Evolutionary conservation across 2,329 filamentous ascomycete genomes (phyloP).

Genomic region (Pseudogymnoascus sp.): DNA sequence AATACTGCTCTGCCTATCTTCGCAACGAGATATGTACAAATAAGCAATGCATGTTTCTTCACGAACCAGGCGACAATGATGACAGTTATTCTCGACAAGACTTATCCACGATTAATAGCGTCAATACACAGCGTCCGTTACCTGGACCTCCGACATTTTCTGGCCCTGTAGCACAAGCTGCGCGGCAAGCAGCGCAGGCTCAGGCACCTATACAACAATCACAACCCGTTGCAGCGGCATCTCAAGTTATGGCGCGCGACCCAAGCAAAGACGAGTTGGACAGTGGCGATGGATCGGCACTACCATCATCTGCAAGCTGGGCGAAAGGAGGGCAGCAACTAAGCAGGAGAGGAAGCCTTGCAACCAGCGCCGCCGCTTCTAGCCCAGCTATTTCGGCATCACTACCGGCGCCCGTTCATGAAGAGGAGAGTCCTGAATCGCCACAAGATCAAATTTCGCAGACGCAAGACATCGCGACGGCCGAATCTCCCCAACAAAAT

Average conservation of each 20-base stretch:
- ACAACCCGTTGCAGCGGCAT: conserved; percentile 33
- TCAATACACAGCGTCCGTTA: conserved; percentile 66
- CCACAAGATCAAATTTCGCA: conserved; percentile 14
- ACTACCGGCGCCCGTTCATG: conserved; percentile 48
- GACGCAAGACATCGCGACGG: conserved; percentile 14
- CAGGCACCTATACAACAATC: conserved; percentile 30
- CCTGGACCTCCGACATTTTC: conserved; percentile 46
- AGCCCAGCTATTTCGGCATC: conserved; percentile 69
- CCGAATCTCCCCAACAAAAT: conserved; percentile 13
- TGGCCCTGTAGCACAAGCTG: conserved; percentile 38
- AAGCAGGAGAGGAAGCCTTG: conserved; percentile 69
- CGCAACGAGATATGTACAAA: conserved; percentile 93
- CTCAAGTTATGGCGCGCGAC: conserved; percentile 66
- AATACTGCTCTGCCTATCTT: conserved; percentile 96
- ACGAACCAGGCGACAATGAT: conserved; percentile 96
- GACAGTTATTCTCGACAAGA: conserved; percentile 95
- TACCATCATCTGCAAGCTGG: conserved; percentile 93
- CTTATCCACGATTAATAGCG: conserved; percentile 87
- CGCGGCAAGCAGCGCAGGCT: conserved; percentile 44
- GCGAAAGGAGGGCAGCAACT: conserved; percentile 63
- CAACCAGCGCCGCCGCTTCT: conserved; percentile 72
- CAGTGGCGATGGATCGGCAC: conserved; percentile 74
- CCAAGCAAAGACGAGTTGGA: conserved; percentile 72
- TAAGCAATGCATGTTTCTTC: conserved; percentile 94
- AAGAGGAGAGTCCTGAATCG: conserved; percentile 39